A percentile compares a stretch with the other conserved stretches of the same genome.
Conservation (phyloP, 2,329 filamentous ascomycete genomes). For the Apiospora arundinis region DNA sequence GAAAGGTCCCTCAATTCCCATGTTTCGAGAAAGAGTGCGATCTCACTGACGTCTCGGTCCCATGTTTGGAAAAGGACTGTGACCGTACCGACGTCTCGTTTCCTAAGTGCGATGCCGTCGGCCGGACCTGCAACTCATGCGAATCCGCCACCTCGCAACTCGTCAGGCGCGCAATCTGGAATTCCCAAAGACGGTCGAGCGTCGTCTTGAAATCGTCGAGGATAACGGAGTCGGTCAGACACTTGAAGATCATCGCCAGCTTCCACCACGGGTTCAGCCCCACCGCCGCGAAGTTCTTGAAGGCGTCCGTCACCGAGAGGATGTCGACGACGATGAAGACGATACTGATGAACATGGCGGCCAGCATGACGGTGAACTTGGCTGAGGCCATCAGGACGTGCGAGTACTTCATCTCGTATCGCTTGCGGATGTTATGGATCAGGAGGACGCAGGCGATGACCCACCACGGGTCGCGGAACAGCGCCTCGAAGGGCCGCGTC, state of each 20-base stretch:
- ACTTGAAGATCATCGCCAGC: constrained; percentile 69
- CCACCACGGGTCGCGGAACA: constrained; percentile 73
- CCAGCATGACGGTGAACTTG: constrained; percentile 67
- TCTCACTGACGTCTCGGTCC: not conserved
- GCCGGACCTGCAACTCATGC: not conserved
- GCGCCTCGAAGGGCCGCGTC: constrained; percentile 64
- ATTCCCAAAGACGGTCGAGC: constrained; percentile 40
- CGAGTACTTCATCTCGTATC: constrained; percentile 63
- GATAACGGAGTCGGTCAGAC: constrained; percentile 69
- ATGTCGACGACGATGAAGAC: constrained; percentile 68
- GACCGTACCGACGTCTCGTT: not conserved
- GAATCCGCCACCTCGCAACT: constrained; percentile 59
- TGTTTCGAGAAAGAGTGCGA: not conserved
- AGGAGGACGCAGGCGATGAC: constrained; percentile 65
- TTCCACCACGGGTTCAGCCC: constrained; percentile 70
- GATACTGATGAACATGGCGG: constrained; percentile 65
- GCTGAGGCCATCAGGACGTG: constrained; percentile 67
- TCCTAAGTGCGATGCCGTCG: not conserved
- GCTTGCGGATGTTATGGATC: constrained; percentile 67
- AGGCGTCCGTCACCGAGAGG: constrained; percentile 60
- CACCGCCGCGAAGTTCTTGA: constrained; percentile 46
- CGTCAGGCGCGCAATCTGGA: constrained; percentile 16
- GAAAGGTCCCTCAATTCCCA: not conserved
- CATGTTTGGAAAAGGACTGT: not conserved
- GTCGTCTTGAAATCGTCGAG: constrained; percentile 73